Conservation (phyloP, 2,329 filamentous ascomycete genomes). For the Colletotrichum sp. region DNA sequence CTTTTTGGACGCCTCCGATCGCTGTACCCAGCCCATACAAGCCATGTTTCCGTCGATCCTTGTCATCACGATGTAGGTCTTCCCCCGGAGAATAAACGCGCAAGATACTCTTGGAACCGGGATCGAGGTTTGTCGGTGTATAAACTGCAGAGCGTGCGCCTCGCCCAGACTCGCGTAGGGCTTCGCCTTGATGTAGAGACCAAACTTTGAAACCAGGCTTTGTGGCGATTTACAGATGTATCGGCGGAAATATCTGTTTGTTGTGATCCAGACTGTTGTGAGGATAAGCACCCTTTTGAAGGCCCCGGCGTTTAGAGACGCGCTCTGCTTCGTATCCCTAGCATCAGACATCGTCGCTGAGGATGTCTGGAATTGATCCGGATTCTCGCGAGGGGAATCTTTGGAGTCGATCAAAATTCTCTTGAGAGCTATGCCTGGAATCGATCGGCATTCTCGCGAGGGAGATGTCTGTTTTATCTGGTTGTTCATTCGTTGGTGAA, state of each 20-base stretch:
- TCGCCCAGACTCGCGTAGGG: conserved; percentile 36
- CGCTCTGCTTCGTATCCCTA: not conserved
- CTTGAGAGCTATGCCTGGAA: not conserved
- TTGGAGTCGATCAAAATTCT: not conserved
- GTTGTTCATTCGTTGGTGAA: not conserved
- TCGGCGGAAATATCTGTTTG: not conserved
- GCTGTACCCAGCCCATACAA: conserved; percentile 11
- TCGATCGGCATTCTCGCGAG: not conserved
- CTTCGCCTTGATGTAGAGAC: conserved; percentile 36
- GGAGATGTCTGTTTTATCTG: not conserved
- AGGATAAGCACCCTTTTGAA: not conserved
- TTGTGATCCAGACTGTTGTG: not conserved
- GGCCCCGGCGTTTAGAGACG: not conserved
- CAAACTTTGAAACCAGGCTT: not conserved
- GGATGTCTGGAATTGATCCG: not conserved
- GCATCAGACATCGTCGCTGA: not conserved
- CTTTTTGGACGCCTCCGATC: conserved; percentile 20
- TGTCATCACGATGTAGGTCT: conserved; percentile 48
- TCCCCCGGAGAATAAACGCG: conserved; percentile 38
- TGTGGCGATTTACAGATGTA: not conserved
- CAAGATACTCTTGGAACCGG: conserved; percentile 48
- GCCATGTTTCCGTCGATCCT: conserved; percentile 32
- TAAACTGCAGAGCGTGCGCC: conserved; percentile 42
- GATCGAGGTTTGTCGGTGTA: conserved; percentile 44
- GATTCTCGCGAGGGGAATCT: not conserved